Evolutionary conservation across 345 rosid genomes (phyloP).

Genomic region (Eutrema yunnanense): DNA sequence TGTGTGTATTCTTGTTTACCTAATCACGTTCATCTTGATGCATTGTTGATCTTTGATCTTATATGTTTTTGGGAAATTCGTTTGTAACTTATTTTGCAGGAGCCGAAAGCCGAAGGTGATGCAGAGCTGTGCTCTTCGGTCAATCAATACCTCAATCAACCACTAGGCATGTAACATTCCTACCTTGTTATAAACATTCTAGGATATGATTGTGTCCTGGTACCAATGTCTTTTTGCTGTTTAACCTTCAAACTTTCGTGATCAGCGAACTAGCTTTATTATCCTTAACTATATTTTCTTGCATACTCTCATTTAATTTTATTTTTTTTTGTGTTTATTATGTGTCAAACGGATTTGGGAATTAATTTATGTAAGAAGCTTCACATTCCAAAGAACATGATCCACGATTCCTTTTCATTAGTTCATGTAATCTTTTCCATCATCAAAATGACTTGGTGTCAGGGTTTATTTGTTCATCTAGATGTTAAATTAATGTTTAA

Average conservation of each 20-base stretch:
- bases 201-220: neutral
- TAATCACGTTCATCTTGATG: neutral
- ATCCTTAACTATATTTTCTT: neutral
- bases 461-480: neutral
- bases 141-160: constrained; percentile 64
- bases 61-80: constrained; percentile 3
- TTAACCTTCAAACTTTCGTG: neutral
- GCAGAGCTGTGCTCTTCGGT: constrained; percentile 56
- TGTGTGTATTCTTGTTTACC: no score
- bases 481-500: neutral
- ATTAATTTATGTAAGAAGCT: neutral
- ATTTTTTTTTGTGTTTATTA: neutral
- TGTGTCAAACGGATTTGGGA: neutral
- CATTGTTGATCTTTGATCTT: neutral
- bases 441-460: neutral
- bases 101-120: constrained; percentile 77
- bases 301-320: neutral
- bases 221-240: neutral
- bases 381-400: neutral
- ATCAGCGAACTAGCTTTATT: neutral
- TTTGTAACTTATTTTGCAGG: constrained; percentile 37
- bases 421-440: neutral
- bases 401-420: neutral
- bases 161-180: constrained; percentile 50
- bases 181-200: constrained; percentile 12